These are phyloP conservation scores for Phlebiopsis gigantea DNA, from an alignment of 768 basidiomycete genomes.

Conservation along the genomic window DNA sequence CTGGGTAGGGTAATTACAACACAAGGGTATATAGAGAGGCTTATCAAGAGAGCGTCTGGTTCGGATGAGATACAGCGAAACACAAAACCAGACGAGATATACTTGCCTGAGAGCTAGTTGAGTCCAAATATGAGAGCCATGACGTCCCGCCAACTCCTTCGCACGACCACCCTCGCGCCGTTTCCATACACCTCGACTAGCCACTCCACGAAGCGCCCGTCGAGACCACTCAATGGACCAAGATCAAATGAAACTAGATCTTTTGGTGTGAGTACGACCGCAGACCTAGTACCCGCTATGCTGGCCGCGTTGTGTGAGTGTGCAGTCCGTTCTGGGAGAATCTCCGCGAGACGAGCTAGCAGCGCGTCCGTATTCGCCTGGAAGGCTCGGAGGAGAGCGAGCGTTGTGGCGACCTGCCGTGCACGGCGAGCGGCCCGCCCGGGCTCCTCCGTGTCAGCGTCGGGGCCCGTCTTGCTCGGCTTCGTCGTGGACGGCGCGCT, in stretches of 20 bases:
- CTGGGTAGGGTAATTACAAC: too few species aligned
- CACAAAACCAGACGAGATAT: too few species aligned
- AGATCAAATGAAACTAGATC: conserved; percentile 68
- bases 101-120: too few species aligned
- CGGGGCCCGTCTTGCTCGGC: conserved; percentile 5
- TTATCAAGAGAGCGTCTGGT: too few species aligned
- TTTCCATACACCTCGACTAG: conserved; percentile 60
- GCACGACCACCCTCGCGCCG: conserved; percentile 32
- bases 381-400: conserved; percentile 63
- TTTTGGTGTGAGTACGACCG: conserved; percentile 49
- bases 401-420: conserved; percentile 39
- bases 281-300: conserved; percentile 6
- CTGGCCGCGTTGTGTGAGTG: conserved; percentile 33
- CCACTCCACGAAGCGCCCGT: conserved; percentile 78
- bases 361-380: conserved; percentile 31
- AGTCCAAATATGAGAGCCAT: conserved; percentile 37
- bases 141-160: conserved; percentile 40
- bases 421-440: conserved; percentile 17
- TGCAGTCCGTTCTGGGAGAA: conserved; percentile 57
- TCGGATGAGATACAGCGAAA: too few species aligned
- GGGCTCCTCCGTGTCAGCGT: conserved; percentile 11
- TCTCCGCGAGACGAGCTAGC: conserved; percentile 28
- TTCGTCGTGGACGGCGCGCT: neutral
- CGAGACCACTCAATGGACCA: conserved; percentile 64
- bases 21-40: too few species aligned